A percentile compares a stretch with the other conserved stretches of the same genome.
Conservation (phyloP, 768 basidiomycete genomes). For the Pholiota microspora region DNA sequence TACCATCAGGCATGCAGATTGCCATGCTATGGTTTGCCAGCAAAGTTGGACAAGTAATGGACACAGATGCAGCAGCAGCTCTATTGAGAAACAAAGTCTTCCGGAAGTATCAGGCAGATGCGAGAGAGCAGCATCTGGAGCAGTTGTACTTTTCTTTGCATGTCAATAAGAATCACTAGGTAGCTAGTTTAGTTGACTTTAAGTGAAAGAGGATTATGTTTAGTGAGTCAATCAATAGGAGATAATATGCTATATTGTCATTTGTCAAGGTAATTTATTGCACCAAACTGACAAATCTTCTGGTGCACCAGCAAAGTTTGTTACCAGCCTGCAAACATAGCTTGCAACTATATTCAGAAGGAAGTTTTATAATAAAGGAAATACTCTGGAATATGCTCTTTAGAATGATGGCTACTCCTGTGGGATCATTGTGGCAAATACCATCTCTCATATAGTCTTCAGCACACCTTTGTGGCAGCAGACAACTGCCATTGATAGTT, state of each 20-base stretch:
- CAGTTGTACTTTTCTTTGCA: conserved; percentile 7
- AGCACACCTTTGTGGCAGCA: conserved; percentile 1
- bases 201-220: neutral
- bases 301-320: neutral
- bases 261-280: neutral
- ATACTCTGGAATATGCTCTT: conserved; percentile 4
- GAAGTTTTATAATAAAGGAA: neutral
- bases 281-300: neutral
- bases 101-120: neutral
- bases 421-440: conserved; percentile 17
- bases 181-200: conserved; percentile 5
- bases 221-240: neutral
- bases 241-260: neutral
- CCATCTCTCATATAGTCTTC: conserved; percentile 17
- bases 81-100: neutral
- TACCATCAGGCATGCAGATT: neutral
- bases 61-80: neutral
- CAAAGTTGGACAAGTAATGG: neutral
- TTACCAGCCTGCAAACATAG: neutral
- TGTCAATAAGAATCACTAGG: conserved; percentile 8
- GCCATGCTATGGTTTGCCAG: neutral
- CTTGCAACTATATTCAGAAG: neutral
- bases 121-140: neutral
- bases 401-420: conserved; percentile 21
- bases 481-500: neutral